Evolutionary conservation across 2,329 filamentous ascomycete genomes (phyloP), one percentile per base, ranked within the genome.

Genomic region (Paramyrothecium roridum): DNA sequence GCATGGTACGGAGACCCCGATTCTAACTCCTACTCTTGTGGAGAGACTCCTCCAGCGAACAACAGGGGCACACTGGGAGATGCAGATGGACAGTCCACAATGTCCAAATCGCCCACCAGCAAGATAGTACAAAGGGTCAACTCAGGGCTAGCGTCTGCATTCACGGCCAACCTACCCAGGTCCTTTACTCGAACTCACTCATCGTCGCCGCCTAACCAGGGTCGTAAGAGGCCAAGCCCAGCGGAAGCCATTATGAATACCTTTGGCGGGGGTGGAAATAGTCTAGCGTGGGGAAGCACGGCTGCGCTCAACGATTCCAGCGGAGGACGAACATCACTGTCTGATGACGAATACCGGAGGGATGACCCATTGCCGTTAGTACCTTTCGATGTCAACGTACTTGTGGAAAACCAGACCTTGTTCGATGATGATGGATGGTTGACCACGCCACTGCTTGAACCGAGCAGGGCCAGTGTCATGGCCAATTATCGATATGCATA

Each of bases 341-440:
- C 80, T 1, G 82, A 84, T 48, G 82, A 85, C 47, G 81, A 84
- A 8, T 68, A 68, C 20, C 73, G 73, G 17, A 71, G 72, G 51
- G 80, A 82, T 3, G 78, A 81, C 13, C 56, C 71, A 13, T 65
- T 78, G 4, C 71, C 77, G 10, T 66, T 81, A 57, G 73, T 84
- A 2, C 80, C 81, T 6, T 74, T 80, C 17, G 77, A 73, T 21
- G 79, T 84, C 6, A 74, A 76, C 1, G 73, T 87, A 8, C 74
- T 76, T 8, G 76, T 87, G 59, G 80, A 83, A 63, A 84, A 89
- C 58, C 83, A 86, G 59, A 78, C 79, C n/a, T 76, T 81, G 20
- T 89, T 89, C 61, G 86, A 89, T 59, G 85, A 88, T 52, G 86
- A 89, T 63, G 85, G 85, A 13, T 87, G 84, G 77, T 77, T 88